phyloP scores from a whole-genome alignment of 192 early-diverging fungal genomes.

The Radiomyces spectabilis region DNA sequence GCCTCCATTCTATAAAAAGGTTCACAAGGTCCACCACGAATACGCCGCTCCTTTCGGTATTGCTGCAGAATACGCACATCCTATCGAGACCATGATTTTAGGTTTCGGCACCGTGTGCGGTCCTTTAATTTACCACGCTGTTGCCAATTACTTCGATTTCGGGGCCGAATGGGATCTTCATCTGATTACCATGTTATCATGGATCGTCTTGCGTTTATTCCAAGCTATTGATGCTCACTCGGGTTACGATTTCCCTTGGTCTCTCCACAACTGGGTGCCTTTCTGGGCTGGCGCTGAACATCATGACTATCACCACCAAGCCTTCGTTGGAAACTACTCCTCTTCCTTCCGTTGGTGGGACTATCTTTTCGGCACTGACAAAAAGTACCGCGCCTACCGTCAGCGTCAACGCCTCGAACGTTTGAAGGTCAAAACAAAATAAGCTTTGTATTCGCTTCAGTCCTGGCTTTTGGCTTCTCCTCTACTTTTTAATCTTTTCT shows the following conservation, averaged over 20 bases:
- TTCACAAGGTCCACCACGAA: slow-evolving; percentile 95
- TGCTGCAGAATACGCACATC: slow-evolving; percentile 86
- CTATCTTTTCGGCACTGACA: slow-evolving; percentile 78
- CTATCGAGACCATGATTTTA: slow-evolving; percentile 76
- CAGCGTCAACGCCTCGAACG: slow-evolving; percentile 22
- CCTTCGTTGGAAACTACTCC: slow-evolving; percentile 73
- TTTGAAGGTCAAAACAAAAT: neutral
- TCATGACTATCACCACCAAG: slow-evolving; percentile 91
- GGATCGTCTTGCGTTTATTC: slow-evolving; percentile 76
- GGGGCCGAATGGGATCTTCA: slow-evolving; percentile 61
- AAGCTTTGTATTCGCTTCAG: no score
- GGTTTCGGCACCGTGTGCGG: slow-evolving; percentile 81
- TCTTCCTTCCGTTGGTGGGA: slow-evolving; percentile 91
- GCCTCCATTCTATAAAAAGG: slow-evolving; percentile 76
- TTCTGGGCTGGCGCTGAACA: slow-evolving; percentile 91
- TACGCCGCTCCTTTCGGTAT: slow-evolving; percentile 83
- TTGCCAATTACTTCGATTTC: neutral
- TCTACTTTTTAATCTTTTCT: no score
- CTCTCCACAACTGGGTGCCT: slow-evolving; percentile 73
- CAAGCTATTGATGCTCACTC: slow-evolving; percentile 88
- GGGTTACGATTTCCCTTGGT: slow-evolving; percentile 96
- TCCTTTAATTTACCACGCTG: slow-evolving; percentile 45
- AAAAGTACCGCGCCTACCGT: slow-evolving; percentile 60
- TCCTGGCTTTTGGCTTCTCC: no score
- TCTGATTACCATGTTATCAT: slow-evolving; percentile 74